These are phyloP conservation scores for Aspergillus melleus DNA, from an alignment of 2,329 filamentous ascomycete genomes.

Conservation along the genomic window DNA sequence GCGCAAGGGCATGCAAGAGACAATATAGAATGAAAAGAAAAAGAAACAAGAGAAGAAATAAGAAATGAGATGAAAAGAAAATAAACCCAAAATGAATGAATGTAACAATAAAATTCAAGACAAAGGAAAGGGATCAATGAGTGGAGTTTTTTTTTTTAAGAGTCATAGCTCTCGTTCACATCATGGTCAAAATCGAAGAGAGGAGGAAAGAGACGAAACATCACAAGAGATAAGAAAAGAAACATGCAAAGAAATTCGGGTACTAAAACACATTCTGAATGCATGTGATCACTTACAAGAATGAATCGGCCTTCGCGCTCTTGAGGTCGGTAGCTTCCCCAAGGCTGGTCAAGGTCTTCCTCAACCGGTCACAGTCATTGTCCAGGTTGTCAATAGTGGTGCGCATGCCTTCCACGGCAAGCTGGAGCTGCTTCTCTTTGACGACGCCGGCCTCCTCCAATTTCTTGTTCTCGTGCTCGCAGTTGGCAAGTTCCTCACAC, in stretches of 20 bases:
- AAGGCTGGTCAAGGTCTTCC: constrained; percentile 51
- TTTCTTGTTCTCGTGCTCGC: constrained; percentile 45
- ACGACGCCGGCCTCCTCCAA: constrained; percentile 48
- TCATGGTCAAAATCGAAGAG: background rate
- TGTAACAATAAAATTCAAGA: constrained; percentile 2
- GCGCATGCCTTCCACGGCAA: constrained; percentile 43
- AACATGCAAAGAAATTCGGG: constrained; percentile 11
- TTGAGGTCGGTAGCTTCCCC: constrained; percentile 54
- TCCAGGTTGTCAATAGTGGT: constrained; percentile 52
- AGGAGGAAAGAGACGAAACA: constrained; percentile 5
- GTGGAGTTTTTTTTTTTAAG: constrained; percentile 11
- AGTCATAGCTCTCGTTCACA: constrained; percentile 6
- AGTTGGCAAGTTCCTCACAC: constrained; percentile 41
- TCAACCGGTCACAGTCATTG: constrained; percentile 52
- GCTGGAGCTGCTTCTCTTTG: constrained; percentile 49
- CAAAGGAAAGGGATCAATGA: constrained; percentile 5
- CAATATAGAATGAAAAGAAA: constrained; percentile 18
- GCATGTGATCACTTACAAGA: constrained; percentile 49
- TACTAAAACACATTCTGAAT: constrained; percentile 20
- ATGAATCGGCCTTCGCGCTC: constrained; percentile 50
- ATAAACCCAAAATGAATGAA: constrained; percentile 10
- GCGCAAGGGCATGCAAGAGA: constrained; percentile 17
- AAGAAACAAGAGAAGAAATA: constrained; percentile 14
- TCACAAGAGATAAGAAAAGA: constrained; percentile 10
- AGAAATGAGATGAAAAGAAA: no score